Conservation (phyloP, 805 yeast species). For the Metschnikowia anglica region DNA sequence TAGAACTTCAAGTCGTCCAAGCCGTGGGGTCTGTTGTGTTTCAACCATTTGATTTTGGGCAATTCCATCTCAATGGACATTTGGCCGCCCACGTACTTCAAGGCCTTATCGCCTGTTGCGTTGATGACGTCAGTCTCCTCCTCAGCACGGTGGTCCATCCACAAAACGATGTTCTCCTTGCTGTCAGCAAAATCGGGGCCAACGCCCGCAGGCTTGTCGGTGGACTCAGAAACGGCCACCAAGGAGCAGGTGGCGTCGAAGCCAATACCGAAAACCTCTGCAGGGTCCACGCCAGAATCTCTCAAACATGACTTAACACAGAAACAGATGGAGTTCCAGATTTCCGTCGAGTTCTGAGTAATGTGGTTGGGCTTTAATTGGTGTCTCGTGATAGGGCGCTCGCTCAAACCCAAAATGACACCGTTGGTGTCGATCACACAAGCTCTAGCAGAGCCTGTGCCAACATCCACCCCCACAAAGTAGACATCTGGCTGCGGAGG, state of each 20-base stretch:
- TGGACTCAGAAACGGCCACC: constrained; percentile 67
- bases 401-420: constrained; percentile 73
- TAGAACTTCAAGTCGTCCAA: constrained; percentile 72
- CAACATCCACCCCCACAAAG: constrained; percentile 88
- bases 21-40: constrained; percentile 70
- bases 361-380: constrained; percentile 70
- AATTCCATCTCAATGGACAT: constrained; percentile 99
- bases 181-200: constrained; percentile 83
- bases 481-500: constrained; percentile 47
- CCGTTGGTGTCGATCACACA: constrained; percentile 85
- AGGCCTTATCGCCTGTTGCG: constrained; percentile 70
- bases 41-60: constrained; percentile 96
- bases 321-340: constrained; percentile 84
- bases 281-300: constrained; percentile 71
- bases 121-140: constrained; percentile 79
- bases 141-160: constrained; percentile 98
- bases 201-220: constrained; percentile 75
- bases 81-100: constrained; percentile 93
- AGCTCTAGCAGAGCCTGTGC: constrained; percentile 98
- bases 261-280: constrained; percentile 78
- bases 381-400: constrained; percentile 75
- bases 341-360: constrained; percentile 87
- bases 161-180: constrained; percentile 80
- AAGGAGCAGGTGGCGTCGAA: constrained; percentile 97
- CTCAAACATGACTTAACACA: constrained; percentile 74